phyloP scores from a whole-genome alignment of 2,329 filamentous ascomycete genomes.

The Tolypocladium capitatum region DNA sequence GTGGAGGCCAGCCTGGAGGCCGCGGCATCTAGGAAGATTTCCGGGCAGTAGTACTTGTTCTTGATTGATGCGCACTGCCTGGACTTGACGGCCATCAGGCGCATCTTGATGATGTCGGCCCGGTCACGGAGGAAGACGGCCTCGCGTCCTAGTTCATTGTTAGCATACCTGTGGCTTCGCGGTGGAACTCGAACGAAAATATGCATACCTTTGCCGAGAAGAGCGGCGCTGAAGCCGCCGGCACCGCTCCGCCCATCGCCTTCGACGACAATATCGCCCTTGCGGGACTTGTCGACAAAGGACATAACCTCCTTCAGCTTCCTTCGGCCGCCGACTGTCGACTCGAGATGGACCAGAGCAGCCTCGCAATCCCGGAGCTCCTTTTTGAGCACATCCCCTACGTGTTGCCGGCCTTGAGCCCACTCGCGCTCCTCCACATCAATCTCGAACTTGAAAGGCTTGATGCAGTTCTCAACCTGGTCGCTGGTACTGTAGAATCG shows the following conservation, averaged over 20 bases:
- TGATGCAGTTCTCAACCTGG: constrained; percentile 97
- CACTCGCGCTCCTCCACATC: constrained; percentile 89
- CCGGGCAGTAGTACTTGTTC: constrained; percentile 95
- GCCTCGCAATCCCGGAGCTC: constrained; percentile 76
- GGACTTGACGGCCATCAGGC: constrained; percentile 74
- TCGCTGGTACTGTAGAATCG: constrained; percentile 94
- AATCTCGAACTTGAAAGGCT: constrained; percentile 96
- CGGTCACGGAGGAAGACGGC: constrained; percentile 89
- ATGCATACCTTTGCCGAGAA: constrained; percentile 70
- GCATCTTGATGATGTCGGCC: constrained; percentile 80
- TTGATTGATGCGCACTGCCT: constrained; percentile 72
- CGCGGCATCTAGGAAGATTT: constrained; percentile 95
- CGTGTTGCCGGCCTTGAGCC: constrained; percentile 72
- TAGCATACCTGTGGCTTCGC: neutral
- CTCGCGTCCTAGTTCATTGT: constrained; percentile 57
- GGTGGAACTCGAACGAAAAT: constrained; percentile 8
- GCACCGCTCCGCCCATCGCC: constrained; percentile 74
- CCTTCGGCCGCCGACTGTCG: constrained; percentile 62
- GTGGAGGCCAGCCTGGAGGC: constrained; percentile 90
- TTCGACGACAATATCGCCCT: constrained; percentile 72
- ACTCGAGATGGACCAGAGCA: constrained; percentile 64
- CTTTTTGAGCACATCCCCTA: constrained; percentile 66
- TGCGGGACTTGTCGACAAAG: constrained; percentile 83
- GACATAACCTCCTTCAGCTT: constrained; percentile 81
- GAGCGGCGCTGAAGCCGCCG: constrained; percentile 80